phyloP scores from a whole-genome alignment of 1,284 basidiomycete species.

The Coniferiporia sulphurascens region DNA sequence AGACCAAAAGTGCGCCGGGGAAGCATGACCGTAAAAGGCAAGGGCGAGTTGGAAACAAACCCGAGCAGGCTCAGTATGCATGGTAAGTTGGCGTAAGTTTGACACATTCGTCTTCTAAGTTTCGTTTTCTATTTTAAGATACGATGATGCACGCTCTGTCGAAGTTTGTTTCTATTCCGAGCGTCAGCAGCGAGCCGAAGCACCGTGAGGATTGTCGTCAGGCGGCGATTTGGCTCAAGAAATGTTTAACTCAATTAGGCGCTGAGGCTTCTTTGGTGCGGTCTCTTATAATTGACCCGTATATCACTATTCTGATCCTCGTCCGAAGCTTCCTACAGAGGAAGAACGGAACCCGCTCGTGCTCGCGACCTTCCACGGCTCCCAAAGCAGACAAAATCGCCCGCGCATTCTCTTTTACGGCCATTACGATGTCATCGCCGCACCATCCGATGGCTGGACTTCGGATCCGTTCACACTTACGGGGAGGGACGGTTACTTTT shows the following conservation, averaged over 20 bases:
- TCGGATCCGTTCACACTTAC: constrained; percentile 81
- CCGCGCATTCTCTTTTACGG: constrained; percentile 86
- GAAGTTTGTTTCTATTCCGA: constrained; percentile 84
- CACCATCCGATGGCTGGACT: constrained; percentile 72
- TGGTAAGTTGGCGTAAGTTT: neutral
- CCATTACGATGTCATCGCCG: constrained; percentile 92
- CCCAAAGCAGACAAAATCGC: constrained; percentile 48
- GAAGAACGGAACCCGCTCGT: constrained; percentile 78
- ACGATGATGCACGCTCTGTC: constrained; percentile 70
- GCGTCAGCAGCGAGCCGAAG: constrained; percentile 66
- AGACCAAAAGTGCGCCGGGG: constrained; percentile 28
- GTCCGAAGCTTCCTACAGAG: constrained; percentile 55
- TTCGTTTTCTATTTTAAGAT: constrained; percentile 35
- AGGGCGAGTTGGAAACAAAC: constrained; percentile 12
- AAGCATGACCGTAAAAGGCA: neutral
- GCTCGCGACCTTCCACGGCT: constrained; percentile 77
- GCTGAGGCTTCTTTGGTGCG: constrained; percentile 71
- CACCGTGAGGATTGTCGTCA: constrained; percentile 89
- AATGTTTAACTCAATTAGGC: constrained; percentile 81
- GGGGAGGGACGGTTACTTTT: constrained; percentile 88
- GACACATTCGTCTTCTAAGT: neutral
- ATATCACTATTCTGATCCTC: neutral
- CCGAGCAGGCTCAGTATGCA: constrained; percentile 17
- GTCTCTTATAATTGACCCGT: constrained; percentile 11
- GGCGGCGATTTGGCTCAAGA: constrained; percentile 86